These are phyloP conservation scores for Alternaria burnsii DNA, from an alignment of 2,329 filamentous ascomycete species.

Conservation along the genomic window DNA sequence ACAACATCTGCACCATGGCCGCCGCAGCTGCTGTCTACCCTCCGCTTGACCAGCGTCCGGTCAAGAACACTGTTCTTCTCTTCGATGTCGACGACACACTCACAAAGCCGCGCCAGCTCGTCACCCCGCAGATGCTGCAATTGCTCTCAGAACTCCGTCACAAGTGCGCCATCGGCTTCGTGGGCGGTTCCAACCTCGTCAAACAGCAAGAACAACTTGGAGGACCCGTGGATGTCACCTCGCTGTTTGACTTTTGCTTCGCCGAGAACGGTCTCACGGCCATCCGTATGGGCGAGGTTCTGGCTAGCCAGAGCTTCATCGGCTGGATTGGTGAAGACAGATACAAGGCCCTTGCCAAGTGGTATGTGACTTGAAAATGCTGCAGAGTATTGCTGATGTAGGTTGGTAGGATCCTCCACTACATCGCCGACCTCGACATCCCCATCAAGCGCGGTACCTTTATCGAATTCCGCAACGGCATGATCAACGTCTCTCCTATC, in stretches of 20 bases:
- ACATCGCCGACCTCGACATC: conserved; percentile 84
- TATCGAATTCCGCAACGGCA: conserved; percentile 88
- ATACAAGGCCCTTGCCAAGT: conserved; percentile 81
- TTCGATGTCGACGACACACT: conserved; percentile 98
- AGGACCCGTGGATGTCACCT: conserved; percentile 71
- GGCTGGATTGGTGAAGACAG: conserved; percentile 84
- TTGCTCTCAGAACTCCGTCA: conserved; percentile 82
- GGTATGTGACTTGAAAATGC: conserved; percentile 30
- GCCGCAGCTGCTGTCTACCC: conserved; percentile 65
- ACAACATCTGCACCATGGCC: conserved; percentile 44
- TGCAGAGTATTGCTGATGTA: not conserved
- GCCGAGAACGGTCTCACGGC: conserved; percentile 95
- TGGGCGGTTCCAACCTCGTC: conserved; percentile 87
- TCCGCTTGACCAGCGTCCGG: conserved; percentile 79
- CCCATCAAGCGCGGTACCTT: conserved; percentile 86
- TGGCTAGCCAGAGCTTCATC: conserved; percentile 88
- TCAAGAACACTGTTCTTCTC: conserved; percentile 92
- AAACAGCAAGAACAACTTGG: conserved; percentile 98
- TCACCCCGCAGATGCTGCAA: conserved; percentile 81
- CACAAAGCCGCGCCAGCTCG: conserved; percentile 79
- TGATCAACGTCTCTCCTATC: conserved; percentile 86
- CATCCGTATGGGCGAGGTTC: conserved; percentile 79
- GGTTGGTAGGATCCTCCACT: conserved; percentile 68
- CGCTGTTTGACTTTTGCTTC: conserved; percentile 97
- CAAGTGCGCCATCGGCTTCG: conserved; percentile 88